phyloP scores from a whole-genome alignment of 1,284 basidiomycete genomes.

The Leccinum fuscescens region DNA sequence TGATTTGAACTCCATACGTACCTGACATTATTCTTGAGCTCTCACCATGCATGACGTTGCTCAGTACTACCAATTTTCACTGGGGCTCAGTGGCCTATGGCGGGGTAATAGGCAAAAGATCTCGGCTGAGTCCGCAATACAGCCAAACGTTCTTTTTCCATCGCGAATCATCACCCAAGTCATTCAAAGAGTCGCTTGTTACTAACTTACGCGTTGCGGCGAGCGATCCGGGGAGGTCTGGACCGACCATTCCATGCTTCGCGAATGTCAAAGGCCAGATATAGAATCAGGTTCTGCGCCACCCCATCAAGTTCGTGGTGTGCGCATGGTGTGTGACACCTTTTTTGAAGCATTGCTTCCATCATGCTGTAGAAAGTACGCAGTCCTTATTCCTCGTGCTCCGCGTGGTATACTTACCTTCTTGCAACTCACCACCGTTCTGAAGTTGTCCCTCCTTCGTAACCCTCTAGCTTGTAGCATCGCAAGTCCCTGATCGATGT shows the following conservation, averaged over 20 bases:
- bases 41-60: neutral
- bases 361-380: neutral
- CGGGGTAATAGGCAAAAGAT: neutral
- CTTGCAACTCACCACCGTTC: neutral
- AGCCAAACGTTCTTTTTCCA: too few relatives aligned
- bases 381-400: neutral
- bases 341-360: slow-evolving; percentile 10
- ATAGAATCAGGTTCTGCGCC: neutral
- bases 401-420: neutral
- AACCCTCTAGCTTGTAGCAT: neutral
- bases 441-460: neutral
- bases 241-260: neutral
- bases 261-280: slow-evolving; percentile 7
- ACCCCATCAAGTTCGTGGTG: slow-evolving; percentile 1
- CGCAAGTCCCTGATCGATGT: neutral
- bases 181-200: too few relatives aligned
- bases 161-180: too few relatives aligned
- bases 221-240: neutral
- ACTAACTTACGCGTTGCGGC: neutral
- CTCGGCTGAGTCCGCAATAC: too few relatives aligned
- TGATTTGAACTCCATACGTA: neutral
- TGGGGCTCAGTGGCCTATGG: too few relatives aligned
- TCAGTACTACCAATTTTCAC: neutral
- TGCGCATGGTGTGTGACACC: slow-evolving; percentile 6
- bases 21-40: neutral